phyloP scores from a whole-genome alignment of 495 filamentous ascomycete species.

The Daldinia loculata region DNA sequence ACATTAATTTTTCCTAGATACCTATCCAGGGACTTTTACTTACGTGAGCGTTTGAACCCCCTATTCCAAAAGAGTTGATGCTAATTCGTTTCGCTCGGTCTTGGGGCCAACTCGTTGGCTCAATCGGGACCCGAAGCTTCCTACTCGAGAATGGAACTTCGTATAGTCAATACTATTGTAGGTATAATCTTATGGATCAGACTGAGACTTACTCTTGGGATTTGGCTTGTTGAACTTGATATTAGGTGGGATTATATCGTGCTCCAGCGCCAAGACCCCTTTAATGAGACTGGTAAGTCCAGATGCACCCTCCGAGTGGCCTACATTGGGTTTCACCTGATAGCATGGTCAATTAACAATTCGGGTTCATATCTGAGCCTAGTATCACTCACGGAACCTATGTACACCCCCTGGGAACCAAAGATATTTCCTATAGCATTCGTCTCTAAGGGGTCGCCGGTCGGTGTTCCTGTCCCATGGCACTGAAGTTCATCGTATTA shows the following conservation, averaged over 20 bases:
- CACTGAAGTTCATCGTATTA: constrained; percentile 49
- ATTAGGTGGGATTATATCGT: constrained; percentile 52
- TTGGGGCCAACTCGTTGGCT: constrained; percentile 44
- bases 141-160: constrained; percentile 39
- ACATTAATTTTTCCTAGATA: neutral
- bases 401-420: constrained; percentile 45
- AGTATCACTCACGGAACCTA: constrained; percentile 56
- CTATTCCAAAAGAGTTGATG: constrained; percentile 54
- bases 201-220: constrained; percentile 24
- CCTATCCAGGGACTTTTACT: neutral
- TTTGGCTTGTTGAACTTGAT: constrained; percentile 58
- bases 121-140: constrained; percentile 45
- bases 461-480: constrained; percentile 48
- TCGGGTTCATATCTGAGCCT: neutral
- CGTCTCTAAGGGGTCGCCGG: constrained; percentile 53
- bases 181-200: neutral
- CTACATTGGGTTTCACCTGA: constrained; percentile 40
- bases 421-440: constrained; percentile 47
- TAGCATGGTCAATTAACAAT: neutral
- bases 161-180: neutral
- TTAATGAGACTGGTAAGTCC: constrained; percentile 64
- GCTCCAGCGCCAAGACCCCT: constrained; percentile 53
- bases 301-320: constrained; percentile 61
- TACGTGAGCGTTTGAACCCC: constrained; percentile 61
- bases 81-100: constrained; percentile 17